Conservation (phyloP, 2,329 filamentous ascomycete genomes). For the Diaporthe longicolla region DNA sequence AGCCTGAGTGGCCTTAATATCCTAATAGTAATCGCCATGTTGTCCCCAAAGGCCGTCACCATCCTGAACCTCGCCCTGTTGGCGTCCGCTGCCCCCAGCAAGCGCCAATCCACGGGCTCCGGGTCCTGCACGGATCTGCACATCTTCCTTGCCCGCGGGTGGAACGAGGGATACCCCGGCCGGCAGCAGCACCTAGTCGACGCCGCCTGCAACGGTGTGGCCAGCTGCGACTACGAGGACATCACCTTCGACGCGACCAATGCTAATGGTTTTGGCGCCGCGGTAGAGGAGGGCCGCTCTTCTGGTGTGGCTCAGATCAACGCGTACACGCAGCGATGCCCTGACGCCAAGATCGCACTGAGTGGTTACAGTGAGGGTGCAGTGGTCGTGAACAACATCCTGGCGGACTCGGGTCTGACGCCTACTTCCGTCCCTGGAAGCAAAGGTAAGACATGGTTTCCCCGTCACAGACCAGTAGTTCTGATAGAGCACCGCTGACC, state of each 20-base stretch:
- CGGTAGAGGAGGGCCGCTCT: constrained; percentile 11
- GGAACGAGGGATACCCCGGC: constrained; percentile 38
- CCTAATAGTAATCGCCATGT: constrained; percentile 21
- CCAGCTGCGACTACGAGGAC: constrained; percentile 34
- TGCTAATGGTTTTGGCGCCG: not conserved
- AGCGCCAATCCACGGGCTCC: constrained; percentile 46
- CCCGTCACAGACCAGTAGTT: no score
- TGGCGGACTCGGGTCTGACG: constrained; percentile 16
- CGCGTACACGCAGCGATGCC: constrained; percentile 25
- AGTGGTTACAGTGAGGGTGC: constrained; percentile 34
- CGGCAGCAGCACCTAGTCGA: constrained; percentile 34
- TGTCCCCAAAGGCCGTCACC: constrained; percentile 6
- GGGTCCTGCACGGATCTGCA: constrained; percentile 32
- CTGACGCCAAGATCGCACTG: constrained; percentile 5
- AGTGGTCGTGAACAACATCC: not conserved
- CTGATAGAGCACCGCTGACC: not conserved
- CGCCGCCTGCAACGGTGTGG: constrained; percentile 36
- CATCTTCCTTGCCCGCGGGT: constrained; percentile 40
- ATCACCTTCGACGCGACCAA: constrained; percentile 29
- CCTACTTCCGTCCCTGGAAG: constrained; percentile 11
- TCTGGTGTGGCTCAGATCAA: constrained; percentile 19
- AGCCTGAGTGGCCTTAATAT: constrained; percentile 14
- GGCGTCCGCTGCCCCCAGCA: constrained; percentile 20
- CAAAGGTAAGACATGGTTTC: not conserved
- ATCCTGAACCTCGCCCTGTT: constrained; percentile 19